Evolutionary conservation across 768 basidiomycete genomes (phyloP), one percentile per base, ranked within the genome.

Genomic region (Pulveroboletus sp.): DNA sequence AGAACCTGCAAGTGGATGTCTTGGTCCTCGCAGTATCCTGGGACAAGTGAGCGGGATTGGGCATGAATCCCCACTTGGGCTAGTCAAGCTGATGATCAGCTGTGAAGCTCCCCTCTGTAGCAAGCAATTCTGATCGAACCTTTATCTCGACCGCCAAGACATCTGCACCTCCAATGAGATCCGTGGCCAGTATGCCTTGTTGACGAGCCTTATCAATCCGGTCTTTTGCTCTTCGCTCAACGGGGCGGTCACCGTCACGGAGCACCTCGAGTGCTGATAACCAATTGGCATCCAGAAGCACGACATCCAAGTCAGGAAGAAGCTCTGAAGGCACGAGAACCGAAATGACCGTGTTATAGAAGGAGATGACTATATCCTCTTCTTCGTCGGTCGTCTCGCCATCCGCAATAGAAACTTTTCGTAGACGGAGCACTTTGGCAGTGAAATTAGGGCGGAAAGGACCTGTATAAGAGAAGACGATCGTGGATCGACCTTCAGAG

Each of bases 61-160:
- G 93, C 35, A 97, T 69, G 68, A 99, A 96, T 4, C 84, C 92
- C 94, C 95, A 99, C 74, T 99, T 99, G 30, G 95, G 95, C 95
- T 96, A 62, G 5, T 30, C 47, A 48, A 41, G 33, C 39, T 1
- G 14, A 32, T 30, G 33, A 43, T 48, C 17, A 43, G 39, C 57
- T 24, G 53, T 11, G 41, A 41, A 24, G 32, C 24, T 39, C 37
- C 39, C 26, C 30, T n/a, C 41, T 17, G 36, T 33, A 41, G 14
- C 24, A 46, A 55, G 17, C 21, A 24, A 27, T 18, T 39, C 40
- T 26, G 40, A 46, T 53, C 65, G 53, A 51, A 91, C 95, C 82
- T 98, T 98, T 67, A 97, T 91, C 71, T 97, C 95, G 4, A 96
- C 77, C 3, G 86, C 81, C 39, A 93, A 67, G 6, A 64, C 52